Percentiles rank a stretch among this genome's conserved stretches.
Evolutionary conservation across 345 rosid species (phyloP).

Genomic region (Kernera saxatilis): DNA sequence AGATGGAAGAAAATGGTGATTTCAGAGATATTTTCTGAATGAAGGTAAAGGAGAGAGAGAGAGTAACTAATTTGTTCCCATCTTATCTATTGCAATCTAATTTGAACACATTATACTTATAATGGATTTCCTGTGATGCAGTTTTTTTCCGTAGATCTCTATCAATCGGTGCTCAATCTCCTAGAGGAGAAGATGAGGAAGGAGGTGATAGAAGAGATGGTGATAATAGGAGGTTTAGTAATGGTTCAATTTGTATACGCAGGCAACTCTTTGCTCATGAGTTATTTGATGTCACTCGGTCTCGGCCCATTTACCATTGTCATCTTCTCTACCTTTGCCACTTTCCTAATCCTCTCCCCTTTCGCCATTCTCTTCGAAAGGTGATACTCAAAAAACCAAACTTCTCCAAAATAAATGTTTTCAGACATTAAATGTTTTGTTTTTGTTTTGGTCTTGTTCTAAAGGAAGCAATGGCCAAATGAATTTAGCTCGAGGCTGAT

Average conservation of each 20-base stretch:
- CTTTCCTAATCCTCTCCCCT: slow-evolving; percentile 71
- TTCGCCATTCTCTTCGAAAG: slow-evolving; percentile 71
- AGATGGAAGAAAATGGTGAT: slow-evolving; percentile 16
- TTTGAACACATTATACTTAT: neutral
- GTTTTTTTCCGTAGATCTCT: neutral
- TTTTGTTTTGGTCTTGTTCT: slow-evolving; percentile 3
- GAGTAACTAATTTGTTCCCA: neutral
- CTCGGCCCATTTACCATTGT: slow-evolving; percentile 59
- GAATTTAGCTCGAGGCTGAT: slow-evolving; percentile 45
- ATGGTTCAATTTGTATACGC: slow-evolving; percentile 66
- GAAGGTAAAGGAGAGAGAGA: slow-evolving; percentile 10
- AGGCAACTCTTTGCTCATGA: slow-evolving; percentile 52
- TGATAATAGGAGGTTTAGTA: slow-evolving; percentile 54
- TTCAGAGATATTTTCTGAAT: slow-evolving; percentile 15
- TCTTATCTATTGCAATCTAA: slow-evolving; percentile 3
- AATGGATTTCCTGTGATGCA: slow-evolving; percentile 3
- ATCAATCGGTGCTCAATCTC: slow-evolving; percentile 9
- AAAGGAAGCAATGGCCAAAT: slow-evolving; percentile 78
- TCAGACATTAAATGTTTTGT: neutral
- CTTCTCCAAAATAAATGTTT: neutral
- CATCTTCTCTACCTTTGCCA: slow-evolving; percentile 55
- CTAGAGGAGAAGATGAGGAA: slow-evolving; percentile 23
- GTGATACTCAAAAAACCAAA: slow-evolving; percentile 5
- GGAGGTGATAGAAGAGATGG: slow-evolving; percentile 49
- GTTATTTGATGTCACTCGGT: slow-evolving; percentile 80